A percentile compares a stretch with the other conserved stretches of the same genome.
These are phyloP conservation scores for Eucommia ulmoides DNA, from an alignment of 257 asterid genomes.

Conservation along the genomic window DNA sequence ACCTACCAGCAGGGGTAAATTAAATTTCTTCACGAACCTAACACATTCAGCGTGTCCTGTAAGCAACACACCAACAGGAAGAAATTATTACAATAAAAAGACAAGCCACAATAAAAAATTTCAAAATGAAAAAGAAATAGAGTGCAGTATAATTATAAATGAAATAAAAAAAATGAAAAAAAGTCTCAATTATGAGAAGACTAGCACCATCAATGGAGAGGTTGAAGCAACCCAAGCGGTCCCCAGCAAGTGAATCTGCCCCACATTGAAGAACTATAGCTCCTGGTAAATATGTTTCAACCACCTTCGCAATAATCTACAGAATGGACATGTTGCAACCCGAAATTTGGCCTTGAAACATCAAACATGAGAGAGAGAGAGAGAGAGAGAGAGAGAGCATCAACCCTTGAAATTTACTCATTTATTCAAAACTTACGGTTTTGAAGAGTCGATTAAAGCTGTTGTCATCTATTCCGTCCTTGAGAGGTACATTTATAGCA, in stretches of 20 bases:
- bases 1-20: conserved; percentile 88
- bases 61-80: conserved; percentile 9
- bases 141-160: conserved; percentile 3
- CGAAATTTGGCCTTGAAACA: not conserved
- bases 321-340: conserved; percentile 15
- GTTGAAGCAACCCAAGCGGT: conserved; percentile 97
- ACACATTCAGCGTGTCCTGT: conserved; percentile 99
- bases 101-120: conserved; percentile 7
- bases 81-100: conserved; percentile 7
- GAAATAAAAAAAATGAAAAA: conserved; percentile 12
- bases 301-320: conserved; percentile 81
- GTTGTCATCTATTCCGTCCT: conserved; percentile 89
- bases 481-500: conserved; percentile 94
- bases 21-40: conserved; percentile 80
- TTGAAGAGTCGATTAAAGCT: conserved; percentile 83
- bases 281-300: conserved; percentile 89
- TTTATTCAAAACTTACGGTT: conserved; percentile 31
- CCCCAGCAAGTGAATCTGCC: conserved; percentile 99
- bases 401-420: conserved; percentile 1
- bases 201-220: conserved; percentile 94
- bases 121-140: conserved; percentile 5
- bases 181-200: conserved; percentile 26
- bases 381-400: not conserved
- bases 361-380: not conserved
- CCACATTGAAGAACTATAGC: conserved; percentile 99